Percentiles rank a stretch among this genome's conserved stretches.
Evolutionary conservation across 352 stramenopile genomes (phyloP).

Genomic region (Globisporangium polare): DNA sequence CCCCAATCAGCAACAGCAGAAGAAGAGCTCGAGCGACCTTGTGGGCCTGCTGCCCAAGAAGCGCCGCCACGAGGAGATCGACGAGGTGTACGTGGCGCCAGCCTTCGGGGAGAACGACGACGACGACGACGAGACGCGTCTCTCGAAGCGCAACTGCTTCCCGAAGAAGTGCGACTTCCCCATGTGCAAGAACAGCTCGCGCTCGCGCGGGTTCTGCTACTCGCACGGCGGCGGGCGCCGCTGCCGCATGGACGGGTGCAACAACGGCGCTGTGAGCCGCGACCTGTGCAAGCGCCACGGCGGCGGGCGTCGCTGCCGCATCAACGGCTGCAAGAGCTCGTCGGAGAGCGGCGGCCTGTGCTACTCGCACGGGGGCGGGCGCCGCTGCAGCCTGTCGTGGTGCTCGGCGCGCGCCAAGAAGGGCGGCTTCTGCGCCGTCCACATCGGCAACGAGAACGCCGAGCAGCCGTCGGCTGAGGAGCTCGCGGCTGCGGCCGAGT

Average conservation of each 20-base stretch:
- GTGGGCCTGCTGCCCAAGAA: slow-evolving; percentile 23
- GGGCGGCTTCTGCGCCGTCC: slow-evolving; percentile 60
- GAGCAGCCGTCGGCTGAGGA: slow-evolving; percentile 14
- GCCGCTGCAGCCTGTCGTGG: slow-evolving; percentile 61
- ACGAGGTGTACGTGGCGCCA: slow-evolving; percentile 4
- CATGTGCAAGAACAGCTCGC: slow-evolving; percentile 81
- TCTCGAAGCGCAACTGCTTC: slow-evolving; percentile 55
- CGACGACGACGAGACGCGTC: slow-evolving; percentile 11
- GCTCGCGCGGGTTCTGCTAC: slow-evolving; percentile 78
- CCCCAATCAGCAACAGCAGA: neutral
- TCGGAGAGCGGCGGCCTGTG: slow-evolving; percentile 69
- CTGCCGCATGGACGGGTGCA: slow-evolving; percentile 61
- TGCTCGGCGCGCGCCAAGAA: slow-evolving; percentile 76
- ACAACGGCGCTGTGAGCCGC: slow-evolving; percentile 70
- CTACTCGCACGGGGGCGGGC: slow-evolving; percentile 72
- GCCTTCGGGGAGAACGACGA: slow-evolving; percentile 8
- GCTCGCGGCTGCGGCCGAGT: neutral
- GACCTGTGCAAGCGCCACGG: slow-evolving; percentile 82
- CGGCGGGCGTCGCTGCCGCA: slow-evolving; percentile 60
- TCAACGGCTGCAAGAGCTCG: slow-evolving; percentile 67
- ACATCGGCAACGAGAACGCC: slow-evolving; percentile 35
- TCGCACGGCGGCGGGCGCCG: slow-evolving; percentile 63
- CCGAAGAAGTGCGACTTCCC: slow-evolving; percentile 84
- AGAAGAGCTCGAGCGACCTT: slow-evolving; percentile 5
- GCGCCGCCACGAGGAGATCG: slow-evolving; percentile 20